Conservation (phyloP, 129 eudicot genomes). For the Logfia minima region DNA sequence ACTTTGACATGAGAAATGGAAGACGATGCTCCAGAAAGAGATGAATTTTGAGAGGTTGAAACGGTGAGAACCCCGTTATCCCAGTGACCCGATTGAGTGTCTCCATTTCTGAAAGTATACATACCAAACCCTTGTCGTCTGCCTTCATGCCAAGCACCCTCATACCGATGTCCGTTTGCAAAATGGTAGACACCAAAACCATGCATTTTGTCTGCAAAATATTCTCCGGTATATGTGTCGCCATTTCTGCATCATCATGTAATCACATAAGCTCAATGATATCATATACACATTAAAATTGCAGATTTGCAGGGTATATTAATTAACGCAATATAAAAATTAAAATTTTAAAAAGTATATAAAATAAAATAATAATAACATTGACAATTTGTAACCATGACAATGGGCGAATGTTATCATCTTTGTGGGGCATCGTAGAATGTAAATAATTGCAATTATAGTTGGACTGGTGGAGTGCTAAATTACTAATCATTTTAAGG, state of each 20-base stretch:
- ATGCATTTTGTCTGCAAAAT: slow-evolving; percentile 81
- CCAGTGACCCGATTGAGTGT: slow-evolving; percentile 77
- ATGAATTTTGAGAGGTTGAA: slow-evolving; percentile 53
- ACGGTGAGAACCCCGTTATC: slow-evolving; percentile 57
- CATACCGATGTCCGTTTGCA: slow-evolving; percentile 79
- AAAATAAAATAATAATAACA: neutral
- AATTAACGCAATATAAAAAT: neutral
- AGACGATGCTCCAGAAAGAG: slow-evolving; percentile 33
- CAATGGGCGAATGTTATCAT: slow-evolving; percentile 3
- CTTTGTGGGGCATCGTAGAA: neutral
- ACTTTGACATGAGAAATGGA: slow-evolving; percentile 47
- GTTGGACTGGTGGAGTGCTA: slow-evolving; percentile 15
- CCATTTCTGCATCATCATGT: slow-evolving; percentile 63
- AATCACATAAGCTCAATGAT: slow-evolving; percentile 10
- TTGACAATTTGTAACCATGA: slow-evolving; percentile 8
- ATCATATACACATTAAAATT: neutral
- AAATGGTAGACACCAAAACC: slow-evolving; percentile 90
- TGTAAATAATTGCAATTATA: slow-evolving; percentile 10
- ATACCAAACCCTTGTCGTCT: slow-evolving; percentile 84
- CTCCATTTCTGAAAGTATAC: slow-evolving; percentile 82
- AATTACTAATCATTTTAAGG: slow-evolving; percentile 24
- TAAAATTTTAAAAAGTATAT: too few species aligned
- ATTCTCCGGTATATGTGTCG: slow-evolving; percentile 82
- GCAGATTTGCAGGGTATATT: neutral
- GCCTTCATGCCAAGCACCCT: slow-evolving; percentile 97